A percentile compares a stretch with the other conserved stretches of the same genome.
phyloP scores from a whole-genome alignment of 176 grass and related monocot species.

The Avena atlantica region DNA sequence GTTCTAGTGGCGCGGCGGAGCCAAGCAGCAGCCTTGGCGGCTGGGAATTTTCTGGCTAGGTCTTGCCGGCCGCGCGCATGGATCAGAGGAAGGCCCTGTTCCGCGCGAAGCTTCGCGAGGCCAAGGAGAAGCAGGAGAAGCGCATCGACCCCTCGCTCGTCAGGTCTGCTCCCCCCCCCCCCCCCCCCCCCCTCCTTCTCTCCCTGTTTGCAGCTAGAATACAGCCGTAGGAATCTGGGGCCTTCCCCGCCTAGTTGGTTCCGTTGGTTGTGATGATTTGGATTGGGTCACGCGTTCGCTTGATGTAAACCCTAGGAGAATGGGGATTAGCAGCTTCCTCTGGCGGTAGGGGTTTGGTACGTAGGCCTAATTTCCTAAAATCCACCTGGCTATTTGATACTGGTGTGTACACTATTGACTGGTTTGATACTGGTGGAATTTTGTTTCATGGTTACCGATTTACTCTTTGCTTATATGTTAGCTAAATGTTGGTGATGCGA shows the following conservation, averaged over 20 bases:
- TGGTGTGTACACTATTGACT: background rate
- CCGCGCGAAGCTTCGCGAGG: slow-evolving; percentile 86
- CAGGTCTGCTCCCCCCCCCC: slow-evolving; percentile 40
- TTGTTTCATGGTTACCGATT: background rate
- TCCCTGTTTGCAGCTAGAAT: background rate
- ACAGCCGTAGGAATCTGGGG: background rate
- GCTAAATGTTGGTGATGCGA: background rate
- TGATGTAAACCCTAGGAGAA: slow-evolving; percentile 33
- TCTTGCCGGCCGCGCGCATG: slow-evolving; percentile 33
- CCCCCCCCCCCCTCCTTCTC: background rate
- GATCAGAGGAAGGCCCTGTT: slow-evolving; percentile 90
- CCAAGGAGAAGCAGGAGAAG: slow-evolving; percentile 80
- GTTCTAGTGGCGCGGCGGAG: background rate
- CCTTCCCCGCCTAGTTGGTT: background rate
- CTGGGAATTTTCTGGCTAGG: too few species aligned
- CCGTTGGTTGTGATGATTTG: background rate
- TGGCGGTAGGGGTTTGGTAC: background rate
- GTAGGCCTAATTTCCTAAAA: background rate
- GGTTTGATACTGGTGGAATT: background rate
- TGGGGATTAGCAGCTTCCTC: too few species aligned
- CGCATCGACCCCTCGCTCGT: slow-evolving; percentile 95
- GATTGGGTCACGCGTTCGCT: background rate
- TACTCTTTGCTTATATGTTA: background rate
- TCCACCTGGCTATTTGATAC: background rate
- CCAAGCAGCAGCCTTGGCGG: background rate